phyloP scores from a whole-genome alignment of 106 monocot genomes.

The Chionographis japonica region DNA sequence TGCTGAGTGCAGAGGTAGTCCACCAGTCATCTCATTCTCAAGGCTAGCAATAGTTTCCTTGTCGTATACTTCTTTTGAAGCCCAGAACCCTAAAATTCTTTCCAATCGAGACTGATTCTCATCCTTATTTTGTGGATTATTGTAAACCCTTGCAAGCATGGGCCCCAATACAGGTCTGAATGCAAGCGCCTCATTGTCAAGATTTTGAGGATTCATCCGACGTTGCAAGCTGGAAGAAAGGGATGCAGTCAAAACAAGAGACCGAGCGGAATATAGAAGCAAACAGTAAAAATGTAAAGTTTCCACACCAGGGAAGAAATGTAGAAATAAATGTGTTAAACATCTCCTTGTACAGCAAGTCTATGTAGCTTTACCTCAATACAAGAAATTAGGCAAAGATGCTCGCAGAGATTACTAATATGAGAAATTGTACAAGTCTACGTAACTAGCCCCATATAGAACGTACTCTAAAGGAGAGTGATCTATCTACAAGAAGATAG shows the following conservation, averaged over 20 bases:
- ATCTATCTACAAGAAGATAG: no score
- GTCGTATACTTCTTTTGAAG: slow-evolving; percentile 90
- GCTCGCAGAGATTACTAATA: no score
- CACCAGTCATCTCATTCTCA: slow-evolving; percentile 77
- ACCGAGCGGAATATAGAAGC: not conserved
- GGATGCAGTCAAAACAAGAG: not conserved
- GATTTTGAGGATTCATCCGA: slow-evolving; percentile 63
- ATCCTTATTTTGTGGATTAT: slow-evolving; percentile 77
- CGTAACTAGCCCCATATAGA: no score
- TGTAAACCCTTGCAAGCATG: slow-evolving; percentile 84
- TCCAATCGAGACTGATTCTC: slow-evolving; percentile 66
- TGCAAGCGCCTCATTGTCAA: slow-evolving; percentile 90
- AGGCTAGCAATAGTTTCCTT: slow-evolving; percentile 62
- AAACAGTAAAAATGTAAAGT: no score
- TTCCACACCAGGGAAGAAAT: no score
- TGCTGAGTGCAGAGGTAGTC: slow-evolving; percentile 17
- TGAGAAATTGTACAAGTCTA: no score
- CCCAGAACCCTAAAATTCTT: slow-evolving; percentile 90
- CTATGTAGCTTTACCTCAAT: no score
- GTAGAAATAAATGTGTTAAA: no score
- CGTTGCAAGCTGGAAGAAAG: slow-evolving; percentile 70
- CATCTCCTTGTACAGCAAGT: no score
- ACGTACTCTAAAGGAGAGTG: no score
- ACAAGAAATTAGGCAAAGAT: no score
- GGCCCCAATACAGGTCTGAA: slow-evolving; percentile 83